phyloP scores from a whole-genome alignment of 1,284 basidiomycete species.

The Austroboletus novae-zelandiae region DNA sequence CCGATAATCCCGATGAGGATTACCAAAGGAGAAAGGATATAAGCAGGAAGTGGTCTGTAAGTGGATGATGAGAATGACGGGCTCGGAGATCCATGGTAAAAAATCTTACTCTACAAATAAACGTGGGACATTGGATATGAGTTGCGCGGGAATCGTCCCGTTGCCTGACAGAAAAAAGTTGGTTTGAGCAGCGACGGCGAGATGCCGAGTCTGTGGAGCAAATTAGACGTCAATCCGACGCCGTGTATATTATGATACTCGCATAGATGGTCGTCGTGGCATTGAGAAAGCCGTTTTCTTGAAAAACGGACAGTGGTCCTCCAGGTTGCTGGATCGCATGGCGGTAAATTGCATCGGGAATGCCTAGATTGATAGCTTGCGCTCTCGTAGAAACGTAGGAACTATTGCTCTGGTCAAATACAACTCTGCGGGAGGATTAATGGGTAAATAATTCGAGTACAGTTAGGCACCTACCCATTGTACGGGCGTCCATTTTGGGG shows the following conservation, averaged over 20 bases:
- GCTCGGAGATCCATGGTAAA: not conserved
- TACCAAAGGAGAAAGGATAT: slow-evolving; percentile 47
- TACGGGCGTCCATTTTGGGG: slow-evolving; percentile 45
- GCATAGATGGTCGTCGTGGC: slow-evolving; percentile 52
- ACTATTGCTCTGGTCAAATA: slow-evolving; percentile 42
- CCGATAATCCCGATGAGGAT: slow-evolving; percentile 47
- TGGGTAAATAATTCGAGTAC: not conserved
- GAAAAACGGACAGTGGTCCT: slow-evolving; percentile 45
- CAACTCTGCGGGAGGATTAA: slow-evolving; percentile 35
- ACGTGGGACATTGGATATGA: slow-evolving; percentile 43
- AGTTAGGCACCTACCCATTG: slow-evolving; percentile 47
- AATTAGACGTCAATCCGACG: not conserved
- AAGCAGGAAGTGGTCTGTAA: slow-evolving; percentile 47
- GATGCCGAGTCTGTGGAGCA: slow-evolving; percentile 48
- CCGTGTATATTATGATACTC: slow-evolving; percentile 22
- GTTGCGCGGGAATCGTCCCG: slow-evolving; percentile 34
- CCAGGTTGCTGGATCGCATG: slow-evolving; percentile 39
- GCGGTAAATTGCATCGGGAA: slow-evolving; percentile 57
- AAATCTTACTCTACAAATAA: slow-evolving; percentile 55
- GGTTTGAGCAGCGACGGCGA: slow-evolving; percentile 51
- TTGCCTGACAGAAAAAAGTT: slow-evolving; percentile 51
- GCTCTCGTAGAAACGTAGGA: slow-evolving; percentile 50
- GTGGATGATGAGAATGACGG: slow-evolving; percentile 8
- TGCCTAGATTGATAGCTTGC: slow-evolving; percentile 40
- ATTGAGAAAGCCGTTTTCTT: slow-evolving; percentile 49